phyloP scores from a whole-genome alignment of 352 stramenopile species.

The Thalassiosira pacifica region DNA sequence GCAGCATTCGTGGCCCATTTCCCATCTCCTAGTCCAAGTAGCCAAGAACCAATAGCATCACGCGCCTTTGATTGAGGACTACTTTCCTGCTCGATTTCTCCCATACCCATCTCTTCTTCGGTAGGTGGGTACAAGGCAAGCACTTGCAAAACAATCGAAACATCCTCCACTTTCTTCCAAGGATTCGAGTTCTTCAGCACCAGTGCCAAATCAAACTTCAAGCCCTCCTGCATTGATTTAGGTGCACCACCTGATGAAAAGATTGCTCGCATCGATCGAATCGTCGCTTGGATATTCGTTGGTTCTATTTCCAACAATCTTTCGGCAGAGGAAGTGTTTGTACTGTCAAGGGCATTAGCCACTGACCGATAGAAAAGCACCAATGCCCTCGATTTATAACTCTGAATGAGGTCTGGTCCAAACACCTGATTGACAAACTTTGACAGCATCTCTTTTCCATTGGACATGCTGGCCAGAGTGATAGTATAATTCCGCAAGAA shows the following conservation, averaged over 20 bases:
- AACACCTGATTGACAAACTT: slow-evolving; percentile 51
- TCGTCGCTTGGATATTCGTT: slow-evolving; percentile 28
- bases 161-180: slow-evolving; percentile 50
- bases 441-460: slow-evolving; percentile 30
- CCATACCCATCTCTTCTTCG: slow-evolving; percentile 36
- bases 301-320: slow-evolving; percentile 22
- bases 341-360: slow-evolving; percentile 41
- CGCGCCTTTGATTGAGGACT: slow-evolving; percentile 26
- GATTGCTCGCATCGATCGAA: slow-evolving; percentile 38
- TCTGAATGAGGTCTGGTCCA: slow-evolving; percentile 37
- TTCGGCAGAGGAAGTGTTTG: background rate
- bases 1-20: slow-evolving; percentile 56
- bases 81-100: slow-evolving; percentile 8
- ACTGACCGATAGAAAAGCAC: slow-evolving; percentile 45
- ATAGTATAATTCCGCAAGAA: slow-evolving; percentile 63
- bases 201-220: slow-evolving; percentile 43
- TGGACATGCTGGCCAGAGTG: slow-evolving; percentile 18
- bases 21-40: slow-evolving; percentile 37
- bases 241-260: slow-evolving; percentile 62
- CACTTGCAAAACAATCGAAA: slow-evolving; percentile 65
- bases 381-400: slow-evolving; percentile 39
- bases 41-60: slow-evolving; percentile 37
- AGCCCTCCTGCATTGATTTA: slow-evolving; percentile 50
- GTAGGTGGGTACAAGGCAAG: slow-evolving; percentile 64
- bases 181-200: slow-evolving; percentile 45